These are phyloP conservation scores for Lactuca sativa DNA, from an alignment of 129 eudicot genomes.

Conservation along the genomic window DNA sequence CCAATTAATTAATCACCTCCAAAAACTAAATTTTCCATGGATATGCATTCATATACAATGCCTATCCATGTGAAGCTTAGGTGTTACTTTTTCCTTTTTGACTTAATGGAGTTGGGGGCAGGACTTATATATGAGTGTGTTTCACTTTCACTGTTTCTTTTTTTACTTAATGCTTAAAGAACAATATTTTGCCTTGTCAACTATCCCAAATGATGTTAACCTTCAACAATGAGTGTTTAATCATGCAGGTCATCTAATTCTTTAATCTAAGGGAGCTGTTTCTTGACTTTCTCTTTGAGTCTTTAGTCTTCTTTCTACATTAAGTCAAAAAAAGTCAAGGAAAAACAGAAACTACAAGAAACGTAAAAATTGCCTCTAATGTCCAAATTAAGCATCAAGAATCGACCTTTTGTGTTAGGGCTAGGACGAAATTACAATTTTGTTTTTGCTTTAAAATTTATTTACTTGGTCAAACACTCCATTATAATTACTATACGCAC, in stretches of 20 bases:
- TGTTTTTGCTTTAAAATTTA: neutral
- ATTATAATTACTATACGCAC: neutral
- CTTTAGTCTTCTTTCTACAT: neutral
- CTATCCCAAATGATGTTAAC: neutral
- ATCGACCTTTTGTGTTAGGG: slow-evolving; percentile 12
- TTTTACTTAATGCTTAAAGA: too few species aligned
- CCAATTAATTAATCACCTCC: slow-evolving; percentile 15
- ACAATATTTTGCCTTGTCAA: neutral
- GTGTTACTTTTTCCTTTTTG: too few species aligned
- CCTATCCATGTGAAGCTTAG: too few species aligned
- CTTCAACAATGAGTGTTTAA: slow-evolving; percentile 5
- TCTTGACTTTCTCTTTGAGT: neutral
- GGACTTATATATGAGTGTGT: too few species aligned
- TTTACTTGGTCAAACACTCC: slow-evolving; percentile 13
- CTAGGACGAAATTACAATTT: neutral
- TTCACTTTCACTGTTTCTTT: too few species aligned
- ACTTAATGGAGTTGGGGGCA: too few species aligned
- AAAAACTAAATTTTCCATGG: neutral
- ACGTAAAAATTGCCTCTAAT: slow-evolving; percentile 8
- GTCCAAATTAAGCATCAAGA: slow-evolving; percentile 24
- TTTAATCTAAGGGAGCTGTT: neutral
- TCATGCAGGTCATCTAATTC: neutral
- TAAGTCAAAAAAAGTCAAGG: neutral
- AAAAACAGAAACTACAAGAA: neutral
- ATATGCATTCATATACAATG: too few species aligned